phyloP scores from a whole-genome alignment of 2,329 filamentous ascomycete species.

The Alternaria infectoria region DNA sequence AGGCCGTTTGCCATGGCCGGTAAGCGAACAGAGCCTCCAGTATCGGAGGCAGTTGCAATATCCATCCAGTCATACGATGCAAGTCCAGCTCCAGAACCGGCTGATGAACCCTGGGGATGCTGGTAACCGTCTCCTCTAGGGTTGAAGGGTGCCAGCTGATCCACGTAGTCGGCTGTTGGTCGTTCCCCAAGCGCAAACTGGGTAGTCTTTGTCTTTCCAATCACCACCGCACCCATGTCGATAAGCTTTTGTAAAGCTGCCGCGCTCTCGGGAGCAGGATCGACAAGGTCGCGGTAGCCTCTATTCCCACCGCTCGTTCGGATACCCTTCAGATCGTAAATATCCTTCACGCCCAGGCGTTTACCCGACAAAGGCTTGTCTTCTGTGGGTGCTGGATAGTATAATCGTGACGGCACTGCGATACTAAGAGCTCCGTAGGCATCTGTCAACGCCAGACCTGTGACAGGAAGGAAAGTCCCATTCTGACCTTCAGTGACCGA shows the following conservation, averaged over 20 bases:
- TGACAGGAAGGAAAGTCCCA: constrained; percentile 15
- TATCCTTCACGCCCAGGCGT: constrained; percentile 24
- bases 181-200: constrained; percentile 51
- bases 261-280: constrained; percentile 5
- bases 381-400: constrained; percentile 3
- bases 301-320: constrained; percentile 19
- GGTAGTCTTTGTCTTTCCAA: constrained; percentile 60
- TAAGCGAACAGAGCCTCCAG: constrained; percentile 14
- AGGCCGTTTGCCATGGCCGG: constrained; percentile 13
- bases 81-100: constrained; percentile 12
- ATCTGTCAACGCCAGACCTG: constrained; percentile 10
- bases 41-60: constrained; percentile 20
- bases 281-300: constrained; percentile 15
- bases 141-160: constrained; percentile 38
- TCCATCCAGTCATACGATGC: constrained; percentile 26
- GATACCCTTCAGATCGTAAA: constrained; percentile 22
- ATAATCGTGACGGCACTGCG: constrained; percentile 22
- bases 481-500: constrained; percentile 18
- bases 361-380: constrained; percentile 15
- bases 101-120: constrained; percentile 12
- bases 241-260: constrained; percentile 20
- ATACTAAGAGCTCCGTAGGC: constrained; percentile 15
- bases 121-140: constrained; percentile 38
- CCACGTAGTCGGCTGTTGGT: constrained; percentile 33
- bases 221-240: constrained; percentile 44